Evolutionary conservation across 345 rosid species (phyloP).

Genomic region (Citrus sinensis): DVS_A1.0 CM039169.1:1295501-1296000

Average conservation of each 20-base stretch:
- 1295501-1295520: constrained; percentile 88
- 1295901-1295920: constrained; percentile 91
- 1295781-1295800: neutral
- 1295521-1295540: constrained; percentile 64
- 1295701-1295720: neutral
- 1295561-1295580: constrained; percentile 75
- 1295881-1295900: constrained; percentile 87
- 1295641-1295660: constrained; percentile 58
- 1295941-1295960: constrained; percentile 96
- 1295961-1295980: constrained; percentile 80
- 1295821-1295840: constrained; percentile 71
- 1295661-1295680: constrained; percentile 72
- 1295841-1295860: constrained; percentile 82
- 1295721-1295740: neutral
- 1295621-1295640: constrained; percentile 65
- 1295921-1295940: constrained; percentile 66
- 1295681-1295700: constrained; percentile 44
- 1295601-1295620: constrained; percentile 61
- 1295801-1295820: constrained; percentile 8
- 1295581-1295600: constrained; percentile 72
- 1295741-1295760: neutral
- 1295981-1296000: constrained; percentile 97
- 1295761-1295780: too few relatives aligned
- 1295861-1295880: constrained; percentile 85
- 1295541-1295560: constrained; percentile 72